phyloP scores from a whole-genome alignment of 495 filamentous ascomycete species.

The Talaromyces nanjingensis region DNA sequence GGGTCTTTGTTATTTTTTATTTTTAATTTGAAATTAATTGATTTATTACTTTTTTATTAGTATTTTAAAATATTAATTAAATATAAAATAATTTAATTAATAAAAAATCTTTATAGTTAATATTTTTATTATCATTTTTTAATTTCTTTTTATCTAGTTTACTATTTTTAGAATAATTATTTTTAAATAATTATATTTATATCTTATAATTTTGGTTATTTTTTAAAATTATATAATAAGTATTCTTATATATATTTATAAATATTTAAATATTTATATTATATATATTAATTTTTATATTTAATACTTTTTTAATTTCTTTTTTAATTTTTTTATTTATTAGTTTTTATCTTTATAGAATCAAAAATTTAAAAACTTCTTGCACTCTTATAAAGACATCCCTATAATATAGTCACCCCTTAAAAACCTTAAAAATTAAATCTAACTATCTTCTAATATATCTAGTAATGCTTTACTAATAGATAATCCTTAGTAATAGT shows the following conservation, averaged over 20 bases:
- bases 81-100: background rate
- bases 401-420: too few species aligned
- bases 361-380: background rate
- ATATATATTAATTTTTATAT: too few species aligned
- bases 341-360: too few species aligned
- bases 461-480: background rate
- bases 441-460: too few species aligned
- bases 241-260: background rate
- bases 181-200: background rate
- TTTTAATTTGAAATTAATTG: background rate
- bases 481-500: background rate
- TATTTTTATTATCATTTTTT: background rate
- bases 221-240: background rate
- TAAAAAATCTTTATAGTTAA: background rate
- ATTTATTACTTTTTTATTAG: background rate
- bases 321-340: too few species aligned
- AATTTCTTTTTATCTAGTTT: too few species aligned
- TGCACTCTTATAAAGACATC: background rate
- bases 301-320: too few species aligned
- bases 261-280: too few species aligned
- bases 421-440: too few species aligned
- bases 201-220: background rate
- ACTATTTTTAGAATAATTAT: too few species aligned
- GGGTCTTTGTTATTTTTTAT: too few species aligned
- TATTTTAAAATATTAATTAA: background rate